Evolutionary conservation across 1,284 basidiomycete species (phyloP), one percentile per base, ranked within the genome.

Genomic region (Tranzscheliella williamsii): DNA sequence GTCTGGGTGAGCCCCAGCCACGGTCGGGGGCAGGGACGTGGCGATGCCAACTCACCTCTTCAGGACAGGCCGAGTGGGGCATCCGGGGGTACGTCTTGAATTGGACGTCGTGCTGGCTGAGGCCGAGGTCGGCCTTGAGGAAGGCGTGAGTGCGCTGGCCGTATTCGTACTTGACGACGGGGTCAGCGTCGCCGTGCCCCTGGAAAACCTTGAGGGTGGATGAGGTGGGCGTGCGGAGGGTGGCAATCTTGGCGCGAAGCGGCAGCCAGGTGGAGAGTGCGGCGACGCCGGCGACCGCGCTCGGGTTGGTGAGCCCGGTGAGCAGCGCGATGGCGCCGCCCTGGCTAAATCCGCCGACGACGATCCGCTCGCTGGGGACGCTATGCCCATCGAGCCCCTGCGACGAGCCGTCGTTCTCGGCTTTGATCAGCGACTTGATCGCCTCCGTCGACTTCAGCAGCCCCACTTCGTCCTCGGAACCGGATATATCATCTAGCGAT

Each of bases 241-340:
- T 35, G 12, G 46, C 35, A 36, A 73, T 62, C 52, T 74, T 72
- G 17, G 57, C 47, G 9, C 63, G 62, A n/a, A 77, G 60, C 4
- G 75, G 75, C 32, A 75, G 42, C 75, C 75, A 77, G 13, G 72
- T 72, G 12, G 67, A 71, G 5, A 77, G 60, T 5, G 62, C 70
- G 3, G 64, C 61, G 32, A 76, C 64, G 23, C 75, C 75, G 1
- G 70, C 75, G 9, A 74, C 45, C 0, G 58, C 38, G 34, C 49
- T 47, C 2, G 58, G 36, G 27, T 51, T 41, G 30, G 70, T 67
- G 15, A 77, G 58, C 24, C 68, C 72, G 11, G 63, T 45, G 5
- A 77, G 65, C 13, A 71, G 56, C 16, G 72, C 45, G 26, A 77
- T 67, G 6, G 72, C 75, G 17, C 73, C 75, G 29, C 75, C 75